Evolutionary conservation across 257 asterid genomes (phyloP).

Genomic region (Rauvolfia tetraphylla): DNA sequence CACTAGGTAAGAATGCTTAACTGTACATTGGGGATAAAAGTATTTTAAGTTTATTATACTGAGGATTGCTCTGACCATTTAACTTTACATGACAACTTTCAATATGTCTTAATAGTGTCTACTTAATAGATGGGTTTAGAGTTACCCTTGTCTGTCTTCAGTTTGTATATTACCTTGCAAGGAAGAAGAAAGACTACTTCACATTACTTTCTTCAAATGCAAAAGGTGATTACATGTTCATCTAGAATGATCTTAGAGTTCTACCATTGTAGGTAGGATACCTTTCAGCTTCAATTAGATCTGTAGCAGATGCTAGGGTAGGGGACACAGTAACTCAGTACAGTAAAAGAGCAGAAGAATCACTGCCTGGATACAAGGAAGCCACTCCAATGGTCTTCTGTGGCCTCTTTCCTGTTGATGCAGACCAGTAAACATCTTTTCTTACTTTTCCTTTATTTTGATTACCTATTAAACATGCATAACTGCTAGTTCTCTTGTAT

Average conservation of each 20-base stretch:
- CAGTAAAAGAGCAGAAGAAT: slow-evolving; percentile 70
- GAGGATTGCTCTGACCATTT: neutral
- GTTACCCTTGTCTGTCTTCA: neutral
- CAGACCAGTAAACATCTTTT: slow-evolving; percentile 72
- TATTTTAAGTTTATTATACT: neutral
- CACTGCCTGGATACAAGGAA: slow-evolving; percentile 95
- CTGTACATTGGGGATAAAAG: neutral
- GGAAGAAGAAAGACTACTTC: neutral
- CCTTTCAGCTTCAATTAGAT: slow-evolving; percentile 90
- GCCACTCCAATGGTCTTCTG: slow-evolving; percentile 99
- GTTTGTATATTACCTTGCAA: too few species aligned
- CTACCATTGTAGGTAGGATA: slow-evolving; percentile 76
- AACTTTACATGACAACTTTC: neutral
- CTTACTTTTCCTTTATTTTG: slow-evolving; percentile 5
- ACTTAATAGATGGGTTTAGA: neutral
- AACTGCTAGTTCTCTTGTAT: slow-evolving; percentile 16
- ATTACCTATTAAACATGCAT: slow-evolving; percentile 10
- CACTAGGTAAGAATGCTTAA: neutral
- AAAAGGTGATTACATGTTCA: neutral
- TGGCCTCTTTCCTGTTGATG: slow-evolving; percentile 96
- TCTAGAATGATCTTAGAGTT: slow-evolving; percentile 14
- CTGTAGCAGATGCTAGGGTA: slow-evolving; percentile 99
- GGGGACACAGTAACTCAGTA: slow-evolving; percentile 94
- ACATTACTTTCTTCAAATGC: neutral
- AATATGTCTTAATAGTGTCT: neutral